These are phyloP conservation scores for Phytophthora fragariae DNA, from an alignment of 352 stramenopile genomes.

Conservation along the genomic window DNA sequence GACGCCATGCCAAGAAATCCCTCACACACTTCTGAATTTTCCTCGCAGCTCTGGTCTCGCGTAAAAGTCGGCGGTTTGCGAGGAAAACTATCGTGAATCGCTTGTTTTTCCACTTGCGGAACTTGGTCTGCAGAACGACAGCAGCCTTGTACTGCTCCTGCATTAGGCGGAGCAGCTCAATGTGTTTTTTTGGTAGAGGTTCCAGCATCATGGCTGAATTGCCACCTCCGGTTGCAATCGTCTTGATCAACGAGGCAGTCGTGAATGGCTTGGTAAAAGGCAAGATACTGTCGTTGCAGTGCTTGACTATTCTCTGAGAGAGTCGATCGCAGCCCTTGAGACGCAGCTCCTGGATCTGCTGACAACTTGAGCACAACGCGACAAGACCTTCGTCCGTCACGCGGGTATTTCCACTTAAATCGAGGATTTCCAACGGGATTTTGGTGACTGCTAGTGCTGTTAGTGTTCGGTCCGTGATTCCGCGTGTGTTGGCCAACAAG, in stretches of 20 bases:
- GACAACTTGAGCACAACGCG: slow-evolving; percentile 46
- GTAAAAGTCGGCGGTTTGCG: slow-evolving; percentile 44
- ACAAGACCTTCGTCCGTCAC: slow-evolving; percentile 64
- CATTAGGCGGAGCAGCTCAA: slow-evolving; percentile 45
- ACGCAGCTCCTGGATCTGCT: slow-evolving; percentile 59
- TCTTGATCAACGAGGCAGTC: slow-evolving; percentile 46
- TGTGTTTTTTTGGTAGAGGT: slow-evolving; percentile 42
- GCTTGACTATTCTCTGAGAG: slow-evolving; percentile 44
- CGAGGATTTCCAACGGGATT: slow-evolving; percentile 51
- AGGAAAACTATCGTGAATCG: slow-evolving; percentile 51
- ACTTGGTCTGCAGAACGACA: slow-evolving; percentile 47
- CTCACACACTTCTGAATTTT: slow-evolving; percentile 63
- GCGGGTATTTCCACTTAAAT: slow-evolving; percentile 67
- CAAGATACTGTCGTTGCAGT: slow-evolving; percentile 42
- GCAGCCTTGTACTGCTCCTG: slow-evolving; percentile 48
- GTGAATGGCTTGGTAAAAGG: slow-evolving; percentile 50
- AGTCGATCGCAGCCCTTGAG: slow-evolving; percentile 75
- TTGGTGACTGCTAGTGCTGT: slow-evolving; percentile 51
- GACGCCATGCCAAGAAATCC: slow-evolving; percentile 57
- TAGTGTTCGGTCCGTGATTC: slow-evolving; percentile 60
- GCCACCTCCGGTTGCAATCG: slow-evolving; percentile 47
- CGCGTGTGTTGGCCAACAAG: slow-evolving; percentile 45
- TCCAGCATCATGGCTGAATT: slow-evolving; percentile 41
- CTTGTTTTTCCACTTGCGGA: slow-evolving; percentile 57
- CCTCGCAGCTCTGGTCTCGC: slow-evolving; percentile 49